phyloP scores from a whole-genome alignment of 2,329 filamentous ascomycete species.

The Monilinia fructicola region DNA sequence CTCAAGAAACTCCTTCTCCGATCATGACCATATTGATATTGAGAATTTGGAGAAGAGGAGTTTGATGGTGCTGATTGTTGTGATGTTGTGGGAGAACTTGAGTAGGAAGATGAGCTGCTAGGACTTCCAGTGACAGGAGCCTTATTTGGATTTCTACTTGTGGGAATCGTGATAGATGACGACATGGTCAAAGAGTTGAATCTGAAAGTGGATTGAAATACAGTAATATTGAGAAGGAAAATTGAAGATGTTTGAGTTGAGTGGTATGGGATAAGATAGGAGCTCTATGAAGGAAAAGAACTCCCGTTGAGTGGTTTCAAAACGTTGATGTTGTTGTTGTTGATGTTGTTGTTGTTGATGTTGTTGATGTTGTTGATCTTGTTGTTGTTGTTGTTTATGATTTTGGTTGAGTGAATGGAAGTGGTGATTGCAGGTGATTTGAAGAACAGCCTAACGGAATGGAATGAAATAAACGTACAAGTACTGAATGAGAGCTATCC shows the following conservation, averaged over 20 bases:
- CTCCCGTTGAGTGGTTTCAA: background rate
- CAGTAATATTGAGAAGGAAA: background rate
- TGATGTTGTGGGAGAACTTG: slow-evolving; percentile 54
- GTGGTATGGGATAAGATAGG: background rate
- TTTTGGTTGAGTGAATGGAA: background rate
- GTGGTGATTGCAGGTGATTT: background rate
- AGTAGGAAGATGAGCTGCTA: slow-evolving; percentile 57
- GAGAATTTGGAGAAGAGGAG: slow-evolving; percentile 37
- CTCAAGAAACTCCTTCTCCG: slow-evolving; percentile 63
- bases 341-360: background rate
- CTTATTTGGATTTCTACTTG: slow-evolving; percentile 46
- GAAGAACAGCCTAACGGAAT: background rate
- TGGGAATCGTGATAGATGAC: slow-evolving; percentile 68
- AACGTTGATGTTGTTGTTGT: background rate
- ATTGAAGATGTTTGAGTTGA: background rate
- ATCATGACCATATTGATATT: slow-evolving; percentile 49
- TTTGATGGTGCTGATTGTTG: slow-evolving; percentile 46
- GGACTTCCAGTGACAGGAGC: slow-evolving; percentile 42
- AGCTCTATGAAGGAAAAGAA: background rate
- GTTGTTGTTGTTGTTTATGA: background rate
- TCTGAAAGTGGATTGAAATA: background rate
- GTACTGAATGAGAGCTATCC: background rate
- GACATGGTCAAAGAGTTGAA: slow-evolving; percentile 47
- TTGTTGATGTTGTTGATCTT: background rate
- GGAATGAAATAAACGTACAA: background rate